Conservation (phyloP, 495 filamentous ascomycete species). For the Alectoria sarmentosa region DNA sequence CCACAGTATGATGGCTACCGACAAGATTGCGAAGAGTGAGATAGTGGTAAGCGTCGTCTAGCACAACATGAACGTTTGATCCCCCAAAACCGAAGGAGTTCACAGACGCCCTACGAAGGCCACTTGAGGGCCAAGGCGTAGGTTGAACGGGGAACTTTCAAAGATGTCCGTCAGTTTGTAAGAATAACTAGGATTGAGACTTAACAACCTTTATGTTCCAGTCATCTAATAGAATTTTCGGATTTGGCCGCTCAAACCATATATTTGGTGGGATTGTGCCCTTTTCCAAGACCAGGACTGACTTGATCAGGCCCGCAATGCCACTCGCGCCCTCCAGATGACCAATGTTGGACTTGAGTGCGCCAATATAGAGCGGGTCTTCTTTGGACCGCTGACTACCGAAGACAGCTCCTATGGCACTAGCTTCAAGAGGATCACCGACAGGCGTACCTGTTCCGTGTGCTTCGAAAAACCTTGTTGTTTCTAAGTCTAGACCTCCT, state of each 20-base stretch:
- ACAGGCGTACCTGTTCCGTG: neutral
- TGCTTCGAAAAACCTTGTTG: neutral
- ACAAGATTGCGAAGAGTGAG: neutral
- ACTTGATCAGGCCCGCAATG: neutral
- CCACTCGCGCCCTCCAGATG: neutral
- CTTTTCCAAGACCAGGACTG: neutral
- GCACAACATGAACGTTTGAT: slow-evolving; percentile 40
- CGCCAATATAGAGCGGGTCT: neutral
- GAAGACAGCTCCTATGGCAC: neutral
- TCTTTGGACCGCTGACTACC: neutral
- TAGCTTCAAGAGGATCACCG: neutral
- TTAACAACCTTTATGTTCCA: no score
- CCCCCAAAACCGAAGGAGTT: slow-evolving; percentile 60
- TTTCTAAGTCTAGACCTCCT: neutral
- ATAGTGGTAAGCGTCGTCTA: neutral
- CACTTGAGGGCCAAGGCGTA: slow-evolving; percentile 17
- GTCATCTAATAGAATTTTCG: neutral
- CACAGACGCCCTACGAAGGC: slow-evolving; percentile 45
- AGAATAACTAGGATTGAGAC: no score
- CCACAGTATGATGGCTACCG: neutral
- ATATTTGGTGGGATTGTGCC: neutral
- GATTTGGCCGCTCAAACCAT: neutral
- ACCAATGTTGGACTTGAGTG: neutral
- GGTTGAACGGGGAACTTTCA: neutral
- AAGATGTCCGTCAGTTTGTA: no score